Base-by-base conservation (phyloP, 768 basidiomycete genomes). In the Heimioporus sp. region DNA sequence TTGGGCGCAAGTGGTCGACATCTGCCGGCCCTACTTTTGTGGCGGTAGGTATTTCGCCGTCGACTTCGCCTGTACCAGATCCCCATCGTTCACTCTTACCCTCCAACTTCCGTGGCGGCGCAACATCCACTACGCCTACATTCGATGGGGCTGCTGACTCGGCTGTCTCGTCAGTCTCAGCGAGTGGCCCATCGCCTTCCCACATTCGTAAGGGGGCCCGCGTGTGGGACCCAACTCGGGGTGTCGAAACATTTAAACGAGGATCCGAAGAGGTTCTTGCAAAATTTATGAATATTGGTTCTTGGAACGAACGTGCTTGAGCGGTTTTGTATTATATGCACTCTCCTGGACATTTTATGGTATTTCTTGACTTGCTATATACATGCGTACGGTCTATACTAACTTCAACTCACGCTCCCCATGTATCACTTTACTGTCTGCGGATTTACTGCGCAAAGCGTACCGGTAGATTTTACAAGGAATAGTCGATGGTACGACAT, bases 191-290 rank as follows among this genome's bases (percentile, higher is more conserved):
- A 6, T 28, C 24, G 24, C 54, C 60, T 10, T 60, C 56, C 67
- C 35, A 68, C 73, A 44, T 30, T 17, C 70, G 66, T 36, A 81
- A 79, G 59, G 76, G 78, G 19, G 80, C 78, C 3, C 79, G 91
- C 19, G 85, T 88, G 5, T 96, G 88, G 84, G 92, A 94, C 65
- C 92, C 92, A 16, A 83, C 85, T 10, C 83, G 92, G 19, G 87
- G 86, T 40, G 84, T 94, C 3, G 92, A 95, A 53, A 61, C 88
- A 37, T 92, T 94, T 72, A 94, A 92, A 68, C 82, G 81, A 46
- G 87, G 87, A 13, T 92, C 91, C 2, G 92, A 95, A 66, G 88
- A 94, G 60, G 90, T 93, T 21, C 75, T 95, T 28, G 82, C 87
- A 10, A 76, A 88, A 43, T 93, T 95, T 69, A 72, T 93, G 73